Conservation (phyloP, 148 eudicot genomes). For the Vaccinium myrtillus region DNA sequence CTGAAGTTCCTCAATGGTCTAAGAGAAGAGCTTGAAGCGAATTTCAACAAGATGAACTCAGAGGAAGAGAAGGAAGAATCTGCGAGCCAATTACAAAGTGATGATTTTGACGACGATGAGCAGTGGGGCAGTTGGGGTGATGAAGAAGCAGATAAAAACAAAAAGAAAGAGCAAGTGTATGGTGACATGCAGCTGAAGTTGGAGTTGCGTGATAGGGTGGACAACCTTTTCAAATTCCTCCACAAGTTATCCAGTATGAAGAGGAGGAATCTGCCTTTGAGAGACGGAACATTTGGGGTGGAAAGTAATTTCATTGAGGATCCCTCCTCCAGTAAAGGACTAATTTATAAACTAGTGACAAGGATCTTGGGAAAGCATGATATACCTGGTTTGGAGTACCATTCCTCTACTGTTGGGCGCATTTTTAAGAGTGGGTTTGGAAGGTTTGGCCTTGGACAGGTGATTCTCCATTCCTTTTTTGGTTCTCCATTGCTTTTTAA, state of each 20-base stretch:
- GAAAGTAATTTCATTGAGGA: conserved; percentile 54
- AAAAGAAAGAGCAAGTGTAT: conserved; percentile 61
- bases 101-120: conserved; percentile 88
- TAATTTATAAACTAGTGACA: conserved; percentile 63
- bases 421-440: conserved; percentile 94
- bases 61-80: conserved; percentile 45
- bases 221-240: conserved; percentile 81
- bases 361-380: conserved; percentile 63
- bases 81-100: conserved; percentile 32
- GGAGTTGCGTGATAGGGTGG: conserved; percentile 88
- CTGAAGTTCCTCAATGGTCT: conserved; percentile 72
- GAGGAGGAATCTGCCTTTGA: conserved; percentile 44
- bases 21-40: conserved; percentile 58
- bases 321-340: conserved; percentile 63
- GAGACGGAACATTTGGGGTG: conserved; percentile 42
- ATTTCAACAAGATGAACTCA: conserved; percentile 43
- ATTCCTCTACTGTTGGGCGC: conserved; percentile 93
- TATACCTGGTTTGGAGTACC: conserved; percentile 87
- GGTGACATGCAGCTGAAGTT: conserved; percentile 84
- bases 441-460: conserved; percentile 98
- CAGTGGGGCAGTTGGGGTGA: conserved; percentile 94
- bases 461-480: conserved; percentile 20
- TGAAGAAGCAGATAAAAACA: conserved; percentile 61
- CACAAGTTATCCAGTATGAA: conserved; percentile 72
- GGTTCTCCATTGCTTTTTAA: too few species aligned